Evolutionary conservation across 768 basidiomycete genomes (phyloP).

Genomic region (Xerocomellus chrysenteron): DNA sequence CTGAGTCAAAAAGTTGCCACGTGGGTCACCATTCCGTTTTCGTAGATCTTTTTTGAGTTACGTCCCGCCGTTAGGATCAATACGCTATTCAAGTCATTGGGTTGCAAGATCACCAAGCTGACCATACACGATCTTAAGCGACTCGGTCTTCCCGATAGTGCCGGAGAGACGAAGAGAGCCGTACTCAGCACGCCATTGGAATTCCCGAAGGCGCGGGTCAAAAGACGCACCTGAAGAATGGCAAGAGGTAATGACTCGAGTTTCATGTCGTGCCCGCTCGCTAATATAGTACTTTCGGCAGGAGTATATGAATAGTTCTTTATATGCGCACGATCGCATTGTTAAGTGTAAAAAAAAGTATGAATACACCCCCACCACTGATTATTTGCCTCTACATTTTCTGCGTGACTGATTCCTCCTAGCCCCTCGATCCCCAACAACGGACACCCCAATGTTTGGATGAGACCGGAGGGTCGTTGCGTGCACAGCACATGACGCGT

Average conservation of each 20-base stretch:
- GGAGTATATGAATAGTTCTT: not conserved
- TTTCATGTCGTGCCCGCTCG: not conserved
- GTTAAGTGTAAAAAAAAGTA: not conserved
- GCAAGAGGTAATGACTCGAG: not conserved
- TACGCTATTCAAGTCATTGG: conserved; percentile 73
- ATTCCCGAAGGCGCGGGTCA: conserved; percentile 67
- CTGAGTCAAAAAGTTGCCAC: conserved; percentile 60
- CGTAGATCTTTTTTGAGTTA: conserved; percentile 1
- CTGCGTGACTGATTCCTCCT: not conserved
- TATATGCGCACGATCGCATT: not conserved
- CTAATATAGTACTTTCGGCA: not conserved
- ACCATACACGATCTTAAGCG: conserved; percentile 62
- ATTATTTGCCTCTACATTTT: not conserved
- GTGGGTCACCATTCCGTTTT: conserved; percentile 45
- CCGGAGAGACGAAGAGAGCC: conserved; percentile 67
- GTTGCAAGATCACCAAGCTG: conserved; percentile 68
- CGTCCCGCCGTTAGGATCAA: conserved; percentile 46
- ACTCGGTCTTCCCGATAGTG: conserved; percentile 64
- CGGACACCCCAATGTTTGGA: not conserved
- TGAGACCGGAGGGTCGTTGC: not conserved
- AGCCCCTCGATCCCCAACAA: not conserved
- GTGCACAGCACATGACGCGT: not conserved
- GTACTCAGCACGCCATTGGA: conserved; percentile 71
- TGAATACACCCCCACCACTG: not conserved
- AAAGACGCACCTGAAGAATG: conserved; percentile 28